Percentiles rank a stretch among this genome's conserved stretches.
Conservation (phyloP, 2,329 filamentous ascomycete genomes). For the Lasiodiplodia sp. region DNA sequence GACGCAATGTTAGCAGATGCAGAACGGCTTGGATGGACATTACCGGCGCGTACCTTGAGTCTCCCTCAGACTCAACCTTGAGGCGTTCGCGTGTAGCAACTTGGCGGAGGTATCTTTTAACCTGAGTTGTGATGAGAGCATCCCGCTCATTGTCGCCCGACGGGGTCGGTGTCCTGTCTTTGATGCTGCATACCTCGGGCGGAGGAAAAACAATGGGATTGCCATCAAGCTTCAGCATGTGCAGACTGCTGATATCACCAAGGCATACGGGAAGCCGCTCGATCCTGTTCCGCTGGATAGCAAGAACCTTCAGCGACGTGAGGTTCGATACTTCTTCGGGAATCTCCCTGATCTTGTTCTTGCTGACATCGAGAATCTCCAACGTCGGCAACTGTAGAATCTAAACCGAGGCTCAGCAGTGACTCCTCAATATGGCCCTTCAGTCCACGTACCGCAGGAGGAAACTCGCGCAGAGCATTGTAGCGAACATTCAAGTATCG, state of each 20-base stretch:
- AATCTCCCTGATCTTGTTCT: conserved; percentile 81
- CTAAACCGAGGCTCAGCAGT: conserved; percentile 56
- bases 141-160: conserved; percentile 67
- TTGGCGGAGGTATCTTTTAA: conserved; percentile 65
- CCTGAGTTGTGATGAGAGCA: conserved; percentile 64
- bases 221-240: conserved; percentile 87
- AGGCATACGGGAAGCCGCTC: conserved; percentile 83
- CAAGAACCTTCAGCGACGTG: conserved; percentile 86
- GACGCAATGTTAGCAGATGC: conserved; percentile 35
- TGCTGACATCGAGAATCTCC: conserved; percentile 90
- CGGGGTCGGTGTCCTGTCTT: conserved; percentile 50
- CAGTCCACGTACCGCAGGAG: conserved; percentile 62
- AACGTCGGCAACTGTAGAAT: conserved; percentile 85
- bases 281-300: conserved; percentile 85
- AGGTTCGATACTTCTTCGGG: conserved; percentile 82
- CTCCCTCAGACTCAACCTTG: conserved; percentile 54
- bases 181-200: conserved; percentile 52
- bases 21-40: background rate
- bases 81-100: conserved; percentile 45
- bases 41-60: conserved; percentile 47
- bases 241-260: conserved; percentile 87
- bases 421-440: conserved; percentile 4
- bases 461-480: conserved; percentile 74
- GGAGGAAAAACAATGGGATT: conserved; percentile 84
- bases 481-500: conserved; percentile 83